Conservation (phyloP, 2,329 filamentous ascomycete species). For the Chalaropsis ovoidea region DNA sequence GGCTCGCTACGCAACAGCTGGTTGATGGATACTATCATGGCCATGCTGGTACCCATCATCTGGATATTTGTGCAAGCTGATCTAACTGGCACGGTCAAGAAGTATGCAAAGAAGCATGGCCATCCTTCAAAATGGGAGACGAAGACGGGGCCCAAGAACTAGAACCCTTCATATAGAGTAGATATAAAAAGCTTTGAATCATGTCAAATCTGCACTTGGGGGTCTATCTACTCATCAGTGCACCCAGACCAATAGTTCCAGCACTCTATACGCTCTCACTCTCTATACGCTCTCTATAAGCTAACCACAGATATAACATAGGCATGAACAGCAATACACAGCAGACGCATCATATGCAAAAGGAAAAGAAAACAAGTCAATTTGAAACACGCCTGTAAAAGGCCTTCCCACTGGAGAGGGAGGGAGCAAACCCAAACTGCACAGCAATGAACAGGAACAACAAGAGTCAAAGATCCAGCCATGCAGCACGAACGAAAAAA, state of each 20-base stretch:
- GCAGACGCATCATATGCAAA: not conserved
- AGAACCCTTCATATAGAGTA: not conserved
- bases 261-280: too few species aligned
- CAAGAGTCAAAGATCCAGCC: not conserved
- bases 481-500: not conserved
- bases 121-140: slow-evolving; percentile 43
- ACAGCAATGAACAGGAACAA: not conserved
- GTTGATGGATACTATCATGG: slow-evolving; percentile 49
- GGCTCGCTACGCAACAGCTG: slow-evolving; percentile 49
- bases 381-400: slow-evolving; percentile 13
- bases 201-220: too few species aligned
- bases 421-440: not conserved
- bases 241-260: too few species aligned
- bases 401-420: not conserved
- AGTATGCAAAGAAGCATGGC: slow-evolving; percentile 48
- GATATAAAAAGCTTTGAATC: too few species aligned
- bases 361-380: slow-evolving; percentile 6
- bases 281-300: too few species aligned
- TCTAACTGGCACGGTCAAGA: slow-evolving; percentile 48
- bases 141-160: slow-evolving; percentile 21
- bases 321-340: not conserved
- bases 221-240: too few species aligned
- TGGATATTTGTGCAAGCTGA: slow-evolving; percentile 50
- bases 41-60: slow-evolving; percentile 43
- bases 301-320: not conserved